Evolutionary conservation across 1,139 yeast genomes (phyloP).

Genomic region (Scheffersomyces segobiensis): DNA sequence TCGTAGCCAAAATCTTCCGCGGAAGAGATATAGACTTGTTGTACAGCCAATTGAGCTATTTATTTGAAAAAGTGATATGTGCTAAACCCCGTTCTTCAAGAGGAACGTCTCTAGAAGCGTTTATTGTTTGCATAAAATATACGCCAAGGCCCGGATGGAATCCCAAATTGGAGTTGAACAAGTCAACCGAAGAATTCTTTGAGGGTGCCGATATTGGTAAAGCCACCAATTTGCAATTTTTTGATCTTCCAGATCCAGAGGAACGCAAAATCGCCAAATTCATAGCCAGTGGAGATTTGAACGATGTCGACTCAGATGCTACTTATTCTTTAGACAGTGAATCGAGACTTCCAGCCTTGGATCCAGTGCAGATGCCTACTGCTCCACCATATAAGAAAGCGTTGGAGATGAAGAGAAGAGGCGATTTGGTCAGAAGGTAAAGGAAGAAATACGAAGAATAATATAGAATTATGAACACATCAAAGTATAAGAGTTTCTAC

Average conservation of each 20-base stretch:
- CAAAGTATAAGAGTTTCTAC: neutral
- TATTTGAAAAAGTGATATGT: constrained; percentile 85
- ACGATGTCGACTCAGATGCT: constrained; percentile 90
- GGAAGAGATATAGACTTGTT: constrained; percentile 93
- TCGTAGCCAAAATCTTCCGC: constrained; percentile 93
- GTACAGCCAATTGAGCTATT: constrained; percentile 81
- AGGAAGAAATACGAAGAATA: neutral
- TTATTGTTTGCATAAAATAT: constrained; percentile 88
- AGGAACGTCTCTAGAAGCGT: constrained; percentile 91
- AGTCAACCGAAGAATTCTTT: constrained; percentile 80
- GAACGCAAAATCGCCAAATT: constrained; percentile 81
- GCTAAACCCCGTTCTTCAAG: constrained; percentile 95
- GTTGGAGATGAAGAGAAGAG: constrained; percentile 79
- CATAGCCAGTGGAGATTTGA: constrained; percentile 89
- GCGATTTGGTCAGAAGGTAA: constrained; percentile 43
- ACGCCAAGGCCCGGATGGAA: constrained; percentile 80
- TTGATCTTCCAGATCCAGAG: constrained; percentile 50
- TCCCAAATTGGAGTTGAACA: constrained; percentile 58
- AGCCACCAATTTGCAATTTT: constrained; percentile 40
- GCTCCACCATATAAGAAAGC: constrained; percentile 96
- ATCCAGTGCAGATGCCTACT: constrained; percentile 93
- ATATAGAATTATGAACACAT: too few species aligned
- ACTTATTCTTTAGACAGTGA: constrained; percentile 69
- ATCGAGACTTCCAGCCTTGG: constrained; percentile 50
- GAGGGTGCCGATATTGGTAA: constrained; percentile 64